These are phyloP conservation scores for Sporothrix euskadiensis DNA, from an alignment of 2,329 filamentous ascomycete genomes.

Conservation along the genomic window DNA sequence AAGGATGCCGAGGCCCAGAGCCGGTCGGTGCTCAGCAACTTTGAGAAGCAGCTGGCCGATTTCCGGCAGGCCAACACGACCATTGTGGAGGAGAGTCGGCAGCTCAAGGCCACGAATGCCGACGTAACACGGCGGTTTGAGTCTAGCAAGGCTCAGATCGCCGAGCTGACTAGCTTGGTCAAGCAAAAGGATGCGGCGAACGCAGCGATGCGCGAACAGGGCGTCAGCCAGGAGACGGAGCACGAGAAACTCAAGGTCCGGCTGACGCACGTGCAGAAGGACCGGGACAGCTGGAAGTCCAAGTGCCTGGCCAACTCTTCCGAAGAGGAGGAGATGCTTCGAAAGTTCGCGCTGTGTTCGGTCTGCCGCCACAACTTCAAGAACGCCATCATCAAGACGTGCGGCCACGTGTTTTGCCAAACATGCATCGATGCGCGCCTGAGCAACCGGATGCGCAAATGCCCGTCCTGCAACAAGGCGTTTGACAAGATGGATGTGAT, in stretches of 20 bases:
- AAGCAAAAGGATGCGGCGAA: conserved; percentile 70
- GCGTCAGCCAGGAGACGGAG: conserved; percentile 68
- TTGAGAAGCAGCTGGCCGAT: conserved; percentile 89
- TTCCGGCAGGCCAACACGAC: conserved; percentile 75
- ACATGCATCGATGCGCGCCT: conserved; percentile 88
- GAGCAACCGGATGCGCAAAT: conserved; percentile 88
- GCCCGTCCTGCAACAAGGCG: conserved; percentile 86
- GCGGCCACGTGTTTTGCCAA: conserved; percentile 92
- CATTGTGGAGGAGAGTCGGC: conserved; percentile 70
- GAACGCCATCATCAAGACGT: conserved; percentile 88
- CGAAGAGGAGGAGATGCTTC: conserved; percentile 79
- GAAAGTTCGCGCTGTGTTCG: conserved; percentile 80
- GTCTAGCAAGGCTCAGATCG: conserved; percentile 70
- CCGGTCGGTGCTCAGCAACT: conserved; percentile 72
- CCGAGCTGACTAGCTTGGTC: conserved; percentile 72
- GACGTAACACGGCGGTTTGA: conserved; percentile 73
- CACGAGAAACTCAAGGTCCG: conserved; percentile 76
- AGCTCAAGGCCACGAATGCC: conserved; percentile 68
- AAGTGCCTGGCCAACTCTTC: conserved; percentile 80
- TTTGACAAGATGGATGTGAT: conserved; percentile 93
- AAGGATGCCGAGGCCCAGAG: conserved; percentile 86
- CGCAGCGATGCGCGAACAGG: conserved; percentile 54
- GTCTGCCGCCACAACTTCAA: conserved; percentile 94
- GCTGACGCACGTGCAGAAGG: conserved; percentile 76
- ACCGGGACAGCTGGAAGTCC: conserved; percentile 80